Evolutionary conservation across 2,329 filamentous ascomycete genomes (phyloP), one percentile per base, ranked within the genome.

Genomic region (Knoxdaviesia proteae): DNA sequence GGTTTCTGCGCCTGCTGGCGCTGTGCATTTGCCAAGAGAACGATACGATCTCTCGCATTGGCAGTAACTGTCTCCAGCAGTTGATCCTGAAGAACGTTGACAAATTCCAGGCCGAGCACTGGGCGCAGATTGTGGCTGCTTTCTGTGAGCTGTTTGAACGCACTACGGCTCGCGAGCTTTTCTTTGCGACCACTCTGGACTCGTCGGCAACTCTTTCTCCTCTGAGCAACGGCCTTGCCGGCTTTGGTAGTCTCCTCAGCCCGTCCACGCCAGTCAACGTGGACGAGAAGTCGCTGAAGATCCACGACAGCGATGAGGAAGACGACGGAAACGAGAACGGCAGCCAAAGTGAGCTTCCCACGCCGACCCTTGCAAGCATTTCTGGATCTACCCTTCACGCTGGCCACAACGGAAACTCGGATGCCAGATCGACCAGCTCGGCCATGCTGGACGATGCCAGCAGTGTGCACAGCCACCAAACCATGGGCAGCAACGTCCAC

Each of bases 1-100:
- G 90, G n/a, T 96, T 98, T 58, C 63, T 99, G 35, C 88, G 96
- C 58, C 72, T 99, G 20, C 65, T 99, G 7, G 87, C 84, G 4
- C 71, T 98, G 7, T 99, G 90, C 56, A 98, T 99, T 48, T 96
- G 88, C 56, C 90, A 99, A 58, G 90, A 99, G 56, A 98, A 98
- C 52, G 90, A 99, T 54, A 99, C 92, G 0, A 88, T 98, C 49
- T 92, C 90, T 3, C 75, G 92, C 30, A 99, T 99, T 52, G 90
- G 90, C 42, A 96, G 88, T 64, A 98, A 98, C 56, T 98, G 92
- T 56, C 62, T 99, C 42, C 90, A 99, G 57, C 88, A 96, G 56
- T 65, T 99, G 38, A 94, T 99, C 46, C 60, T 98, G 38, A 88
- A 96, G 56, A 98, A 98, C 51, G 90, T 99, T 7, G 77, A 74